Evolutionary conservation across 2,329 filamentous ascomycete species (phyloP), one percentile per base, ranked within the genome.

Genomic region (Claviceps lovelessii): DNA sequence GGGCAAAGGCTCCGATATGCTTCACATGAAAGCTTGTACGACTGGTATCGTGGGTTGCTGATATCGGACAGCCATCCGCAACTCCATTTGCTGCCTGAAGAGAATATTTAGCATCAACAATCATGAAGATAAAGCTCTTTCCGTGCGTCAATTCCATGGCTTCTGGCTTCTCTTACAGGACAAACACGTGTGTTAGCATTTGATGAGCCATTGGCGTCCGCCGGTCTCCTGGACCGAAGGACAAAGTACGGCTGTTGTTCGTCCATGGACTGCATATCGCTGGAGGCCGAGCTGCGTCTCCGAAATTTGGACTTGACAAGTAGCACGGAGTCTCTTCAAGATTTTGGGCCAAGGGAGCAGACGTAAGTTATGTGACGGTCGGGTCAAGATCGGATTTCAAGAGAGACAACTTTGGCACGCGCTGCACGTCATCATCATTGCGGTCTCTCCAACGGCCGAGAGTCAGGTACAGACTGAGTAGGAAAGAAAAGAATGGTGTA

Each of bases 1-100:
- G 71, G 23, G 77, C 77, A 61, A 80, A 81, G 55, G 74, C 72
- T 51, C 74, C 71, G 46, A 81, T 70, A 56, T 79, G 72, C 64
- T 79, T 80, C 52, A 81, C 72, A 63, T 81, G 78, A 58, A 77
- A 80, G 67, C 70, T 79, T 4, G 79, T 76, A 46, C 78, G 76
- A 61, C 77, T 78, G 49, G 74, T 77, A 62, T 81, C 78, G 62
- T 81, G 78, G 15, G 78, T 81, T 23, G 77, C 67, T 47, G 68
- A 69, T 59, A 66, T 67, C 19, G 64, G 59, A 57, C 61, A 59
- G 10, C 61, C 61, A 46, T 66, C 64, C 33, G 58, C 59, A 54
- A 57, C 57, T 47, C 56, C 58, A 10, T 56, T 44, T 4, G 31
- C 15, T 17, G 19, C 28, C 52, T 52, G 19, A 19, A 13, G 13